Conservation (phyloP, 2,329 filamentous ascomycete genomes). For the Elsinoe fawcettii region DNA sequence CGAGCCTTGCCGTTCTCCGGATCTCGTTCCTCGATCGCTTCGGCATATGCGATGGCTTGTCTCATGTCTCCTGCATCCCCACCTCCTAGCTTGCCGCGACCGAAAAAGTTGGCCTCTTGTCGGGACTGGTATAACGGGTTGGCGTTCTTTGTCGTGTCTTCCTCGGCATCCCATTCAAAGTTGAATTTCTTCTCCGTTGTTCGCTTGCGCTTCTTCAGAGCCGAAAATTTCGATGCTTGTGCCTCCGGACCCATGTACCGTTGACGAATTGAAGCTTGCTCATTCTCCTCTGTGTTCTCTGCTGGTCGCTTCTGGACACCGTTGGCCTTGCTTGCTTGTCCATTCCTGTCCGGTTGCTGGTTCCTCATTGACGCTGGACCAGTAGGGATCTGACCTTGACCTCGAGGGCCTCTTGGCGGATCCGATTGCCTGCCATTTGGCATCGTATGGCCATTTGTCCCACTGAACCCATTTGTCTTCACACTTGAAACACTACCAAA, state of each 20-base stretch:
- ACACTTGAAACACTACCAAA: neutral
- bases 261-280: constrained; percentile 65
- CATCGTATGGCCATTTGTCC: neutral
- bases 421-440: neutral
- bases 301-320: constrained; percentile 30
- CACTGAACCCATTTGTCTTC: constrained; percentile 16
- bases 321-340: constrained; percentile 29
- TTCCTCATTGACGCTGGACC: neutral
- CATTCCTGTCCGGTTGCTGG: constrained; percentile 9
- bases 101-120: constrained; percentile 61
- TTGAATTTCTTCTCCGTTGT: constrained; percentile 98
- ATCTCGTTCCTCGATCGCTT: constrained; percentile 67
- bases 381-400: constrained; percentile 12
- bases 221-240: constrained; percentile 81
- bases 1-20: constrained; percentile 66
- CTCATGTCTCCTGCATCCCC: constrained; percentile 47
- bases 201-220: constrained; percentile 88
- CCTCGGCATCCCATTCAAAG: constrained; percentile 93
- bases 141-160: constrained; percentile 80
- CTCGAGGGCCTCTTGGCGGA: constrained; percentile 5
- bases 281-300: constrained; percentile 49
- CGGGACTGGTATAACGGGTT: constrained; percentile 71
- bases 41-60: constrained; percentile 50
- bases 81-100: constrained; percentile 58
- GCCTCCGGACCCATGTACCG: constrained; percentile 88